Percentiles rank a stretch among this genome's conserved stretches.
These are phyloP conservation scores for Drechslerella stenobrocha DNA, from an alignment of 2,329 filamentous ascomycete genomes.

Conservation along the genomic window DNA sequence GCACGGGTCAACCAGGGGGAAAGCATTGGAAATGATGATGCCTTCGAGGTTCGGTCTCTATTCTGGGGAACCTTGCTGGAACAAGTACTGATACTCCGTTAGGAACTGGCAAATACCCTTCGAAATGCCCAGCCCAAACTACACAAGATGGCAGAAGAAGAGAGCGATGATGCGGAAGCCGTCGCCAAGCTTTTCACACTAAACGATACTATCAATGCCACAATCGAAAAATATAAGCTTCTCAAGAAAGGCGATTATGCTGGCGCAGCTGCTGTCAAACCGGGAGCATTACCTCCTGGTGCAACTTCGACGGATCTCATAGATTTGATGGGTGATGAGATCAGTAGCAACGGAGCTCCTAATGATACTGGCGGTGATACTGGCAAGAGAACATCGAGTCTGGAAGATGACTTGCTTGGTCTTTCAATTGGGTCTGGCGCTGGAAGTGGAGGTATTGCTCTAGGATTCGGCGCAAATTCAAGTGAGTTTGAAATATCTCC, in stretches of 20 bases:
- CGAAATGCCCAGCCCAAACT: constrained; percentile 97
- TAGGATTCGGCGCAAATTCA: constrained; percentile 73
- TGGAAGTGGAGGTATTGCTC: constrained; percentile 78
- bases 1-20: constrained; percentile 82
- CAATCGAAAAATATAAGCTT: constrained; percentile 90
- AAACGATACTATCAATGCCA: constrained; percentile 97
- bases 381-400: constrained; percentile 63
- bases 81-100: constrained; percentile 5
- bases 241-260: constrained; percentile 94
- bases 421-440: constrained; percentile 72
- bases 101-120: constrained; percentile 85
- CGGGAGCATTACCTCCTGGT: constrained; percentile 68
- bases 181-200: constrained; percentile 95
- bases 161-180: constrained; percentile 93
- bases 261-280: constrained; percentile 76
- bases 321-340: constrained; percentile 81
- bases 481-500: constrained; percentile 60
- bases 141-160: constrained; percentile 98
- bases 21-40: constrained; percentile 70
- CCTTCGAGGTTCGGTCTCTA: constrained; percentile 64
- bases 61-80: constrained; percentile 55
- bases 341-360: constrained; percentile 62
- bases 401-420: constrained; percentile 90
- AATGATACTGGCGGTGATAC: constrained; percentile 54
- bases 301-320: constrained; percentile 58